Conservation (phyloP, 2,329 filamentous ascomycete genomes). For the Lojkania enalia region DNA sequence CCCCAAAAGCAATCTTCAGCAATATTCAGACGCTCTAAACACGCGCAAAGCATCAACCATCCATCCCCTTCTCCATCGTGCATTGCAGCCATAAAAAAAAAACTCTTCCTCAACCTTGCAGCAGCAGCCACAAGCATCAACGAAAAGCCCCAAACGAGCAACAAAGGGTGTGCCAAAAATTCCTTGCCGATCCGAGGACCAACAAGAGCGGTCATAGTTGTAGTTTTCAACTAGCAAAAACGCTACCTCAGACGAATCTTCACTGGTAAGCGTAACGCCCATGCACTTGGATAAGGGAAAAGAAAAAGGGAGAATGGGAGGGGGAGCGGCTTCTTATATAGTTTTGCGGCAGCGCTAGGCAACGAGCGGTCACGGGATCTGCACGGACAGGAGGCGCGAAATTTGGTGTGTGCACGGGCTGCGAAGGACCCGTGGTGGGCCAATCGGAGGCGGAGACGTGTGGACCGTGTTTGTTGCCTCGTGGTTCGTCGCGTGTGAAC, state of each 20-base stretch:
- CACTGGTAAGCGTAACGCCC: constrained; percentile 79
- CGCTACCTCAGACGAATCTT: constrained; percentile 80
- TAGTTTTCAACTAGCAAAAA: constrained; percentile 90
- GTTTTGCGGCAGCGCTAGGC: background rate
- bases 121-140: constrained; percentile 12
- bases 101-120: constrained; percentile 15
- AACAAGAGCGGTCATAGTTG: constrained; percentile 69
- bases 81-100: no score
- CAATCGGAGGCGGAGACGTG: background rate
- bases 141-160: no score
- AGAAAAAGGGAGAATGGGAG: constrained; percentile 44
- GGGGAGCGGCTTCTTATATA: constrained; percentile 1
- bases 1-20: no score
- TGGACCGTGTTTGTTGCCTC: no score
- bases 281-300: constrained; percentile 66
- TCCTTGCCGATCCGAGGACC: constrained; percentile 69
- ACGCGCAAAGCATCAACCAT: no score
- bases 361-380: no score
- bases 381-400: background rate
- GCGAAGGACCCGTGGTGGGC: no score
- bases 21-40: no score
- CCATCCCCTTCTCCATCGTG: no score
- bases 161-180: constrained; percentile 68
- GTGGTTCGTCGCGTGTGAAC: no score
- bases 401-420: background rate